A percentile compares a stretch with the other conserved stretches of the same genome.
Conservation (phyloP, 768 basidiomycete genomes). For the Suillus subalutaceus region DNA sequence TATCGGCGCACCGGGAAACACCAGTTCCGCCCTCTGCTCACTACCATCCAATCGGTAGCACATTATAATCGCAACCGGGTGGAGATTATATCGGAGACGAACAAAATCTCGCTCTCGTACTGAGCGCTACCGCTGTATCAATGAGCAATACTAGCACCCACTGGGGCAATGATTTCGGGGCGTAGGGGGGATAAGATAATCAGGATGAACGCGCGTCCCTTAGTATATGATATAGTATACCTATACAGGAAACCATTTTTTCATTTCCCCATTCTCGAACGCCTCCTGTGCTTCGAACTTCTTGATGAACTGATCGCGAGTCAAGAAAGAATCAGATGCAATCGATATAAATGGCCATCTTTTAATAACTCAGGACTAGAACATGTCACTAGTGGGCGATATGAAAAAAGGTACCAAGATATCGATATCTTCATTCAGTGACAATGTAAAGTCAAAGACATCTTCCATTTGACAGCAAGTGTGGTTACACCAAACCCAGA, state of each 20-base stretch:
- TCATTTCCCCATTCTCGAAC: not conserved
- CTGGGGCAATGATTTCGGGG: too few relatives aligned
- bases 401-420: slow-evolving; percentile 5
- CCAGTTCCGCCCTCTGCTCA: too few relatives aligned
- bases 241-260: not conserved
- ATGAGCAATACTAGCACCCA: too few relatives aligned
- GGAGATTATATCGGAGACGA: not conserved
- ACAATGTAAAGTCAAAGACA: not conserved
- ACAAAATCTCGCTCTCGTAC: not conserved
- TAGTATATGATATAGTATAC: not conserved
- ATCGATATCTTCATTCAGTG: not conserved
- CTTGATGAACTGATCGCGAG: not conserved
- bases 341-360: not conserved
- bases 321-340: not conserved
- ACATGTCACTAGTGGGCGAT: not conserved
- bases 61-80: not conserved
- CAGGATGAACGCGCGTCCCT: too few relatives aligned
- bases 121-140: not conserved
- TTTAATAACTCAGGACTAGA: not conserved
- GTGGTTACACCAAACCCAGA: not conserved
- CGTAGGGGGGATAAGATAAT: too few relatives aligned
- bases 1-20: not conserved
- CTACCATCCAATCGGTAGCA: not conserved
- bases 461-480: not conserved
- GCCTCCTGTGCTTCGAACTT: not conserved